These are phyloP conservation scores for Saccharum officinarum DNA, from an alignment of 176 grass and related monocot species.

Conservation along the genomic window DNA sequence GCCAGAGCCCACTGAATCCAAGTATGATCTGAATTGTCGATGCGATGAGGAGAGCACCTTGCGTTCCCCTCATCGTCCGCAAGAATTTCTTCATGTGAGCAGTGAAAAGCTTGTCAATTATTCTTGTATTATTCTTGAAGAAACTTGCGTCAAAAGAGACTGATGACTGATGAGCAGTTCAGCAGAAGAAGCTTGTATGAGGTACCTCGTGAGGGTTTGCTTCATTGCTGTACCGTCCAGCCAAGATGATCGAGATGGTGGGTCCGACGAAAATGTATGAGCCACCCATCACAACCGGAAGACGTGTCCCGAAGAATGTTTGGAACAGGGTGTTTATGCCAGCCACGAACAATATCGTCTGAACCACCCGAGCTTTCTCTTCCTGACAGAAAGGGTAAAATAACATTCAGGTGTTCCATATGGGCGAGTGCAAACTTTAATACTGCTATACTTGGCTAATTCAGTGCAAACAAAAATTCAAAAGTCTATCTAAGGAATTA, in stretches of 20 bases:
- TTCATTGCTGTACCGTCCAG: constrained; percentile 73
- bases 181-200: not conserved
- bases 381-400: constrained; percentile 39
- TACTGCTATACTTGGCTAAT: not conserved
- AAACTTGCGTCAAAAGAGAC: not conserved
- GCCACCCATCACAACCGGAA: constrained; percentile 83
- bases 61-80: constrained; percentile 79
- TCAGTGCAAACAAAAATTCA: not conserved
- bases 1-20: constrained; percentile 97
- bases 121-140: not conserved
- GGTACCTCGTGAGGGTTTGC: constrained; percentile 77
- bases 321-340: constrained; percentile 97
- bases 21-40: constrained; percentile 91
- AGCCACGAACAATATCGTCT: constrained; percentile 89
- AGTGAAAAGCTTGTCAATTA: constrained; percentile 30
- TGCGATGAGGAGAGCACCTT: constrained; percentile 82
- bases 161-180: not conserved
- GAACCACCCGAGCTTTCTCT: constrained; percentile 86
- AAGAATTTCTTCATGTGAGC: constrained; percentile 75
- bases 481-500: no score
- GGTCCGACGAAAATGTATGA: constrained; percentile 84
- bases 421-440: not conserved
- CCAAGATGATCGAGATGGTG: constrained; percentile 93
- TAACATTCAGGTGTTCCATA: not conserved
- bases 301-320: constrained; percentile 78